Conservation (phyloP, 2,329 filamentous ascomycete species). For the Aspergillus unguis region DNA sequence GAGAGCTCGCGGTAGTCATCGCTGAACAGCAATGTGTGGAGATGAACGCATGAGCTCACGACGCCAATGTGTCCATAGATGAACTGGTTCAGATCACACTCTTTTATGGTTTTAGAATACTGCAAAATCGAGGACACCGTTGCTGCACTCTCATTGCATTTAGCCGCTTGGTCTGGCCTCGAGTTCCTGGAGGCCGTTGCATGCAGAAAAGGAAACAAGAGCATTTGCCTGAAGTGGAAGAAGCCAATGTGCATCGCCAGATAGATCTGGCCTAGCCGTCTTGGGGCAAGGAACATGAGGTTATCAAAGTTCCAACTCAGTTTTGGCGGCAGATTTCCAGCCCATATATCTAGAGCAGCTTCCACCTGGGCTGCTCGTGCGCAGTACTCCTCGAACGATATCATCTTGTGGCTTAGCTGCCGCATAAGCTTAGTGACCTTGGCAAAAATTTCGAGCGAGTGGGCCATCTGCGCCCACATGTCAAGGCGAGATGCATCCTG, state of each 20-base stretch:
- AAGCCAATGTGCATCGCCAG: constrained; percentile 24
- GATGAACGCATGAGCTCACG: constrained; percentile 23
- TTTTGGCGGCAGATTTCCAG: constrained; percentile 10
- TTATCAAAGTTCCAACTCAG: constrained; percentile 16
- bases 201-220: constrained; percentile 22
- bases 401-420: constrained; percentile 14
- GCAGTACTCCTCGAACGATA: constrained; percentile 19
- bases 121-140: constrained; percentile 19
- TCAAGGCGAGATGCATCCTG: constrained; percentile 11
- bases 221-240: constrained; percentile 23
- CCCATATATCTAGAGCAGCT: constrained; percentile 17
- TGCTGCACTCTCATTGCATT: constrained; percentile 19
- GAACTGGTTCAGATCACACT: constrained; percentile 21
- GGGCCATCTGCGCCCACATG: constrained; percentile 24
- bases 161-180: constrained; percentile 1
- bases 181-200: constrained; percentile 2
- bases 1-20: constrained; percentile 13
- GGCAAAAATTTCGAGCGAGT: constrained; percentile 18
- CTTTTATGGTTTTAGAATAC: constrained; percentile 12
- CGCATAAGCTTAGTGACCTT: constrained; percentile 16
- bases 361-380: constrained; percentile 12
- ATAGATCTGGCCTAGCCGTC: constrained; percentile 20
- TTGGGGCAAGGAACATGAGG: constrained; percentile 12
- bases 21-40: constrained; percentile 20
- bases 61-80: constrained; percentile 22